Evolutionary conservation across 208 protist species (phyloP), one percentile per base, ranked within the genome.

Genomic region (Leishmania guyanensis): DNA sequence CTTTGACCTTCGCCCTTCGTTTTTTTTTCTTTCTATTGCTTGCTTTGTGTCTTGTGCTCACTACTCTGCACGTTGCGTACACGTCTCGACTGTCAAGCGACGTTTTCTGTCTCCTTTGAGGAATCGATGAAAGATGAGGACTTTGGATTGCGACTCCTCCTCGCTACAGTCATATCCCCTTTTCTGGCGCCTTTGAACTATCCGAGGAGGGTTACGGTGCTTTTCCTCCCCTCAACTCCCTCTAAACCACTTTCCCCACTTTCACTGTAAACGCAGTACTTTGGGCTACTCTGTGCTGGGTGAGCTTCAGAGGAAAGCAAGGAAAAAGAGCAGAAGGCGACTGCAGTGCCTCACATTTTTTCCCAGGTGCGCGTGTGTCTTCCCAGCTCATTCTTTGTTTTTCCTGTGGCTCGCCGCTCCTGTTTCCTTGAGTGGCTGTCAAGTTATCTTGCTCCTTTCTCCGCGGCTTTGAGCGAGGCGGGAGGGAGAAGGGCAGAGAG

Each of bases 101-200:
- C 51, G 72, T 76, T 26, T 76, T 50, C 68, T 62, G 48, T 75
- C 71, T 60, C 43, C 29, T 58, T 60, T 29, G 51, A 54, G 72
- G 17, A 54, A 39, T 39, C 17, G 33, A 54, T 46, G 72, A 73
- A 46, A 29, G 54, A 36, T 33, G 69, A 51, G 46, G 69, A 54
- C 5, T 53, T 53, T 36, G 46, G 26, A 29, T 53, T 73, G 1
- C 26, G 69, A 54, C 69, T 54, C 2, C 39, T 51, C 39, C 39
- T 48, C 26, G 5, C 69, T 17, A 53, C 26, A 73, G 69, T 51
- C 48, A 29, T 20, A 36, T 73, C 69, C 16, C 14, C 66, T 73
- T 53, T 53, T 29, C 20, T 36, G 69, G 69, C 46, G 46, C 39
- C 36, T 71, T 73, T 73, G 69, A 33, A 50, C 43, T 53, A 46